These are phyloP conservation scores for Periconia sp. DNA, from an alignment of 2,329 filamentous ascomycete genomes.

Conservation along the genomic window DNA sequence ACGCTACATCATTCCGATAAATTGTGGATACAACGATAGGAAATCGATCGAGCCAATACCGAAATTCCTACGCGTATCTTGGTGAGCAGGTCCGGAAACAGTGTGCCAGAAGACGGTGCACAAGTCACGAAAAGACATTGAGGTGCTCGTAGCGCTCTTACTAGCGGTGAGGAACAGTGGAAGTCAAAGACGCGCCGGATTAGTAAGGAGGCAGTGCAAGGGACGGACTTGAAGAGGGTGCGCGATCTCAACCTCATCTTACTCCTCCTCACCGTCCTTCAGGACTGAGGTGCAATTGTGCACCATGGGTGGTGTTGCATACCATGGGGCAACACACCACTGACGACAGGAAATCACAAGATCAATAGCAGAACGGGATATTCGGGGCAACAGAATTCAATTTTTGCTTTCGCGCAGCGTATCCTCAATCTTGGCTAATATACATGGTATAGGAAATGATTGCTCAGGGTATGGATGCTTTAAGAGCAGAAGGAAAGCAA, in stretches of 20 bases:
- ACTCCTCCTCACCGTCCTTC: constrained; percentile 5
- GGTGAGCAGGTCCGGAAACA: too few species aligned
- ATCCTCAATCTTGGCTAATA: constrained; percentile 13
- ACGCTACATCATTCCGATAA: too few species aligned
- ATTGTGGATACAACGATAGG: too few species aligned
- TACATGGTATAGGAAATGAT: constrained; percentile 19
- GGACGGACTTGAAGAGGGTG: neutral
- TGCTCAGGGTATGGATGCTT: constrained; percentile 9
- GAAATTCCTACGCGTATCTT: too few species aligned
- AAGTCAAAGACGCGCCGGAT: constrained; percentile 21
- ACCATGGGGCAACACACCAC: neutral
- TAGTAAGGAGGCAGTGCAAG: constrained; percentile 36
- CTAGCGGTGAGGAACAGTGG: constrained; percentile 18
- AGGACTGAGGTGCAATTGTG: neutral
- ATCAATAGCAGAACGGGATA: neutral
- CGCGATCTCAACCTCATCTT: constrained; percentile 9
- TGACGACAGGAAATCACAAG: neutral
- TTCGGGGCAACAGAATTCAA: neutral
- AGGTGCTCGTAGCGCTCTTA: constrained; percentile 30
- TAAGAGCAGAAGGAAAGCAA: constrained; percentile 1
- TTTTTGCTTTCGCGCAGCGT: neutral
- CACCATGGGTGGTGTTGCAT: neutral
- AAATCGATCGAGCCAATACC: too few species aligned
- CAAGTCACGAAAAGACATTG: constrained; percentile 20
- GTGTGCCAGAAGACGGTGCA: constrained; percentile 3